Conservation (phyloP, 2,329 filamentous ascomycete species). For the Zymoseptoria tritici region DNA sequence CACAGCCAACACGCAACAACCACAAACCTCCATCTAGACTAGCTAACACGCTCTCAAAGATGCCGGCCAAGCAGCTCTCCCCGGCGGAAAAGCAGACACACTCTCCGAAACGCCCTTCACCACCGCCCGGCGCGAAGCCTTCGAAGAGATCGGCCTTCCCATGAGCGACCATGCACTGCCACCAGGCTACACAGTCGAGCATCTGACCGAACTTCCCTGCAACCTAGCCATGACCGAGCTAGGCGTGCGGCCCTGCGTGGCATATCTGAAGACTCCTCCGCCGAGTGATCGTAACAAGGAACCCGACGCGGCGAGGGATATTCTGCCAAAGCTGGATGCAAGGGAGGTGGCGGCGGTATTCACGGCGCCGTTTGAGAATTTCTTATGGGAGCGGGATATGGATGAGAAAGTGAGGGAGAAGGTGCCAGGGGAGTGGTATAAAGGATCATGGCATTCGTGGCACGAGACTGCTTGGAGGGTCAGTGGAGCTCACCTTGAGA, state of each 20-base stretch:
- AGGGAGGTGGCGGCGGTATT: slow-evolving; percentile 92
- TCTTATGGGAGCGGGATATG: slow-evolving; percentile 58
- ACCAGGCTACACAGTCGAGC: slow-evolving; percentile 72
- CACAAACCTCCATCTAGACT: not conserved
- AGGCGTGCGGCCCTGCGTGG: slow-evolving; percentile 44
- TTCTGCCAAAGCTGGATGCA: slow-evolving; percentile 65
- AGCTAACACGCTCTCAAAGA: slow-evolving; percentile 61
- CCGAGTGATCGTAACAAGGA: slow-evolving; percentile 55
- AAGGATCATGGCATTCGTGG: slow-evolving; percentile 73
- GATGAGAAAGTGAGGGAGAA: slow-evolving; percentile 27
- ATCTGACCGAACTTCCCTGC: slow-evolving; percentile 71
- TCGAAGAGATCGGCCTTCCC: slow-evolving; percentile 87
- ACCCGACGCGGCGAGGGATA: slow-evolving; percentile 40
- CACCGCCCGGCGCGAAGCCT: slow-evolving; percentile 82
- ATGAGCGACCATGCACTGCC: slow-evolving; percentile 62
- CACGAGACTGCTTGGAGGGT: slow-evolving; percentile 72
- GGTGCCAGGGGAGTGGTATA: slow-evolving; percentile 65
- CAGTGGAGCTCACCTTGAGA: slow-evolving; percentile 13
- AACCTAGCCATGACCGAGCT: slow-evolving; percentile 46
- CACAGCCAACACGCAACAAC: too few species aligned
- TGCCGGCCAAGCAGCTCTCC: slow-evolving; percentile 40
- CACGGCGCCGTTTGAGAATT: slow-evolving; percentile 79
- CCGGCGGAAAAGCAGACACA: slow-evolving; percentile 48
- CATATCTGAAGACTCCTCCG: slow-evolving; percentile 47
- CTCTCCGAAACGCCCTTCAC: slow-evolving; percentile 56